Conservation (phyloP, 2,329 filamentous ascomycete genomes). For the Nemania diffusa region DNA sequence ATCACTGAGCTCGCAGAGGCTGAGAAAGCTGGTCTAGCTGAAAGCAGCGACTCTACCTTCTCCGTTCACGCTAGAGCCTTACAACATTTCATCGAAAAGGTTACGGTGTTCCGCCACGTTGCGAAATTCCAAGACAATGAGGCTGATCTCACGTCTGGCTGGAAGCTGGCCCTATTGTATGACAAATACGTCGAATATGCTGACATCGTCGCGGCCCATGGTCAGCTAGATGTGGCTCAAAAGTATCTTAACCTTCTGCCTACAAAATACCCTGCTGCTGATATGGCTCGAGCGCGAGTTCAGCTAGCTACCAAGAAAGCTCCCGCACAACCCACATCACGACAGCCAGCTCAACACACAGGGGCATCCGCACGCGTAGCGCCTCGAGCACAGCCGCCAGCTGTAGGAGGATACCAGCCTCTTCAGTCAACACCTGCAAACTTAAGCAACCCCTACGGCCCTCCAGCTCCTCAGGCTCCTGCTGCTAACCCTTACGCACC, state of each 20-base stretch:
- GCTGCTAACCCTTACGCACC: constrained; percentile 50
- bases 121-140: constrained; percentile 90
- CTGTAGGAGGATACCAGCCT: constrained; percentile 59
- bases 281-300: constrained; percentile 86
- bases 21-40: constrained; percentile 78
- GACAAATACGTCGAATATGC: constrained; percentile 97
- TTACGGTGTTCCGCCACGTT: constrained; percentile 94
- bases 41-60: constrained; percentile 81
- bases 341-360: constrained; percentile 47
- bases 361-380: constrained; percentile 42
- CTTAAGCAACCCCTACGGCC: constrained; percentile 50
- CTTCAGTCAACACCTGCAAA: constrained; percentile 51
- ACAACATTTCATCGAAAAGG: constrained; percentile 97
- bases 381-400: constrained; percentile 55
- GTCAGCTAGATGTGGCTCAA: constrained; percentile 85
- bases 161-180: constrained; percentile 90
- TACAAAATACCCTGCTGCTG: constrained; percentile 82
- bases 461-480: constrained; percentile 40
- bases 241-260: constrained; percentile 92
- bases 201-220: constrained; percentile 91
- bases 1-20: constrained; percentile 86
- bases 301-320: constrained; percentile 79
- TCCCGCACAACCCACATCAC: constrained; percentile 47
- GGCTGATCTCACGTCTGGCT: constrained; percentile 75
- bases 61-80: constrained; percentile 89